Evolutionary conservation across 169 alveolate species (phyloP).

Genomic region (Blepharisma undulans): DNA sequence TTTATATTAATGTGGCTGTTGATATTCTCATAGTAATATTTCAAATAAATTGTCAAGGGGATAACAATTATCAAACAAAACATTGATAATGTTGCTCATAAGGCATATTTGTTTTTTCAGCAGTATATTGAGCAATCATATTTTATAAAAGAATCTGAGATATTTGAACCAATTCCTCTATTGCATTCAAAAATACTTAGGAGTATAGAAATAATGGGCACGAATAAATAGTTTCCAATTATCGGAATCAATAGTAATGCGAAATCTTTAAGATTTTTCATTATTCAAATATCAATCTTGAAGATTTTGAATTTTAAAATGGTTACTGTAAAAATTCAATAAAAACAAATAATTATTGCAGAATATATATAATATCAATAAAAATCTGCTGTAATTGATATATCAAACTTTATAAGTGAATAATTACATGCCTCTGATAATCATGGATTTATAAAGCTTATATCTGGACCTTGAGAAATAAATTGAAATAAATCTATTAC

Average conservation of each 20-base stretch:
- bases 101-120: neutral
- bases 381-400: neutral
- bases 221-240: neutral
- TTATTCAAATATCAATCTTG: neutral
- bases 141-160: neutral
- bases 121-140: conserved; percentile 14
- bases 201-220: neutral
- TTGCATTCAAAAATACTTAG: neutral
- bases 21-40: neutral
- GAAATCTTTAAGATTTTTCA: neutral
- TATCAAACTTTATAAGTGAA: neutral
- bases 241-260: neutral
- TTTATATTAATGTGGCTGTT: neutral
- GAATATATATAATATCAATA: neutral
- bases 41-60: neutral
- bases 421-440: neutral
- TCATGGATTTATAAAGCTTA: neutral
- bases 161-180: neutral
- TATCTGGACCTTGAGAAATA: neutral
- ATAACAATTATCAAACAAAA: neutral
- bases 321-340: neutral
- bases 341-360: neutral
- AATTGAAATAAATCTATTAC: neutral
- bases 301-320: neutral
- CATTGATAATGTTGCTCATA: neutral